Base-by-base conservation (phyloP, 1,284 basidiomycete genomes). In the Moesziomyces sp. region DNA sequence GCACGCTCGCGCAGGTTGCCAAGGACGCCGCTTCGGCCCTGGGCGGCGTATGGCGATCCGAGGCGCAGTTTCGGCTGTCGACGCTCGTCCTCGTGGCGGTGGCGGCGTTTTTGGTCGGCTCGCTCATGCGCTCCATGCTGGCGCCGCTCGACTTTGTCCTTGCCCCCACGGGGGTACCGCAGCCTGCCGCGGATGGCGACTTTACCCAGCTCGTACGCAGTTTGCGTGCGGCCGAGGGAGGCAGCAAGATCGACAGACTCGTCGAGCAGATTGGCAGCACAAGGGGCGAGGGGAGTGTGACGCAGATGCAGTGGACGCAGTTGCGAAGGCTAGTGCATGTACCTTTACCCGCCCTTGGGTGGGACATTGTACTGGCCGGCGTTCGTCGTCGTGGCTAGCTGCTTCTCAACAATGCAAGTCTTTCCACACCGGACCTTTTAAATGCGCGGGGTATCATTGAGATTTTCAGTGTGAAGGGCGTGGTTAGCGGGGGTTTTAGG, bases 51-150 rank as follows among this genome's bases (percentile, higher is more conserved):
- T 52, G 51, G 14, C 65, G 56, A 19, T 53, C 43, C 4, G 59
- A 72, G 18, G 44, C 33, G 16, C 52, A 52, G 19, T 59, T 67
- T 40, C 56, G 66, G 5, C 77, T 80, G 52, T 74, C 72, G 18
- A 70, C 77, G 6, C 30, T 84, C 45, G 83, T 98, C 68, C 86
- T 95, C 60, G 89, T 92, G 18, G 93, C 90, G 47, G 84, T 98
- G 69, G 92, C 96, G 68, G 91, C 92, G 40, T 95, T 98, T 85
- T 86, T 99, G 71, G 87, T 97, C 69, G 96, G 96, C 40, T 95
- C 93, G 13, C 86, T 99, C 51, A 85, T 96, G 67, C 89, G 96
- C 60, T 93, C 92, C 9, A 86, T 97, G 66, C 86, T 97, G 43
- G 90, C 91, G 9, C 92, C 94, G 13, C 91, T 92, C n/a, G 95